phyloP scores from a whole-genome alignment of 2,329 filamentous ascomycete genomes.

The Hortaea werneckii region DNA sequence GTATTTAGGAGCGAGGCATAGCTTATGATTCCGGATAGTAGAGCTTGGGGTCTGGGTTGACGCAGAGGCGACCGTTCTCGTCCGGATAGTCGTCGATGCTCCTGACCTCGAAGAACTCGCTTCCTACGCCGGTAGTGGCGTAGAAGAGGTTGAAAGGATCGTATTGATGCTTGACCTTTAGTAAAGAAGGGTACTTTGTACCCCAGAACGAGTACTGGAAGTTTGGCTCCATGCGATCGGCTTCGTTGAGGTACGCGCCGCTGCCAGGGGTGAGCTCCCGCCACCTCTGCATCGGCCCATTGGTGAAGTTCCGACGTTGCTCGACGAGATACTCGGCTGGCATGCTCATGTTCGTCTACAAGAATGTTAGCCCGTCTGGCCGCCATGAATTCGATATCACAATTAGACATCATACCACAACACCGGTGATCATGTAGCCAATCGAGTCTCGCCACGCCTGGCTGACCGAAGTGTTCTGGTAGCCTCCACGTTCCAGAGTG shows the following conservation, averaged over 20 bases:
- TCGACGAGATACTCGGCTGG: too few species aligned
- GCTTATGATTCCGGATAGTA: too few species aligned
- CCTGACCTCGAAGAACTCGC: background rate
- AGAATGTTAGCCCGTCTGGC: too few species aligned
- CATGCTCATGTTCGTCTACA: too few species aligned
- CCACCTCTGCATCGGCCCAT: background rate
- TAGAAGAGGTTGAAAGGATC: constrained; percentile 8
- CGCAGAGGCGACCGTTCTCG: too few species aligned
- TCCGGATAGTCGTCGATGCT: too few species aligned
- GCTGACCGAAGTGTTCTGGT: constrained; percentile 1
- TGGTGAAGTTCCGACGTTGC: too few species aligned
- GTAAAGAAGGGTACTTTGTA: constrained; percentile 3
- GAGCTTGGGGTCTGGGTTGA: too few species aligned
- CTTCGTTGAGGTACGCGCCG: constrained; percentile 8
- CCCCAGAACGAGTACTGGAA: constrained; percentile 7
- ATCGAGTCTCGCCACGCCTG: constrained; percentile 6
- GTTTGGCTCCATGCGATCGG: constrained; percentile 6
- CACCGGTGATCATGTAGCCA: constrained; percentile 5
- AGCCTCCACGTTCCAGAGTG: background rate
- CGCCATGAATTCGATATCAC: too few species aligned
- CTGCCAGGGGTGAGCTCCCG: constrained; percentile 4
- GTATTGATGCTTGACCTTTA: constrained; percentile 5
- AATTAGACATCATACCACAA: background rate
- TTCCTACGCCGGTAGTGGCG: constrained; percentile 1
- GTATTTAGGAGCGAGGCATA: too few species aligned